Evolutionary conservation across 83 land plant species (phyloP).

Genomic region (Picea mariana): DNA sequence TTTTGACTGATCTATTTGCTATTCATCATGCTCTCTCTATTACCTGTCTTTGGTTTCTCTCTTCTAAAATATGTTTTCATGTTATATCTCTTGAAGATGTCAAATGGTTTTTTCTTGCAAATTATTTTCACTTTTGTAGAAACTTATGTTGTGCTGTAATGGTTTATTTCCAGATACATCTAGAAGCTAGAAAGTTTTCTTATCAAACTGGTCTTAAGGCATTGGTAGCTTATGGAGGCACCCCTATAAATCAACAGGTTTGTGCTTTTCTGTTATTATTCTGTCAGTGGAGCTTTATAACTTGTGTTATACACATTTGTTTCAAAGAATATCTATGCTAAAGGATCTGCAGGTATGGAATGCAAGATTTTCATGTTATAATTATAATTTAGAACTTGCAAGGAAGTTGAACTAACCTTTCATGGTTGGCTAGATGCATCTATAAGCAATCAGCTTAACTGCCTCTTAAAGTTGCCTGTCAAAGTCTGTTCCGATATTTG

Average conservation of each 20-base stretch:
- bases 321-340: neutral
- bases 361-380: neutral
- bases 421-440: neutral
- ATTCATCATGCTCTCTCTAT: neutral
- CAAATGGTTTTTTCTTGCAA: neutral
- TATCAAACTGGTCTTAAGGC: constrained; percentile 31
- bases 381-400: neutral
- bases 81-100: neutral
- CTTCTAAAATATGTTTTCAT: neutral
- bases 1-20: neutral
- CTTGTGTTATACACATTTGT: neutral
- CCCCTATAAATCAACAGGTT: constrained; percentile 24
- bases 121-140: neutral
- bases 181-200: constrained; percentile 28
- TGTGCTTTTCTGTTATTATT: neutral
- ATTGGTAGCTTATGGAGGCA: constrained; percentile 29
- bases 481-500: too few relatives aligned
- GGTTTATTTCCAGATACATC: constrained; percentile 24
- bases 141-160: neutral
- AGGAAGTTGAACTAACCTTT: neutral
- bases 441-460: neutral
- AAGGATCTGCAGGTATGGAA: neutral
- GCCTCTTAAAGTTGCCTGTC: too few relatives aligned
- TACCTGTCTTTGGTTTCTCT: neutral
- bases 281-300: neutral